Base-by-base conservation (phyloP, 345 rosid species). In the Eucalyptus erythrocorys region DNA sequence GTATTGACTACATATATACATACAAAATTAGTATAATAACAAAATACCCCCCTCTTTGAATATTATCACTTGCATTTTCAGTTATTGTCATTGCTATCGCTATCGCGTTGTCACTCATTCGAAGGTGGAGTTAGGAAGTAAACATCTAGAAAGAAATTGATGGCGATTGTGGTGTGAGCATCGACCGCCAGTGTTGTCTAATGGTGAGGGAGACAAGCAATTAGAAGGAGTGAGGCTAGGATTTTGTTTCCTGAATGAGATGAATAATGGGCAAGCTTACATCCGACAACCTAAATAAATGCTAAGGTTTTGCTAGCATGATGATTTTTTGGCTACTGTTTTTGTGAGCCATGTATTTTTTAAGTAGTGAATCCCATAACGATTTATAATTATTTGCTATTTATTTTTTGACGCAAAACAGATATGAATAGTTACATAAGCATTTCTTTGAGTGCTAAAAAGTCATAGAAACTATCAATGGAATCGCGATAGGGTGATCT, bases 31-130 rank as follows among this genome's bases (percentile, higher is more conserved):
- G 27, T 76, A 40, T 11, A 19, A 5, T 17, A 19, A 17, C 24
- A 71, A 17, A 17, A 16, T 3, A 17, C 17, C 11, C 5, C 42
- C 1, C 42, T 16, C 26, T 34, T 13, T 34, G 3, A 5, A 34
- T 13, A 17, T 21, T 68, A 8, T 5, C 3, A 4, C 13, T 68
- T 24, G 3, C 47, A 76, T 40, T 15, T 21, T 9, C 0, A 21
- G 3, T 76, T 40, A 11, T 76, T 13, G 7, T 40, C 47, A 26
- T 21, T 3, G 30, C 0, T 26, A 24, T 21, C 5, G 30, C 0
- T 26, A 24, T 76, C 84, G 16, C 4, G 5, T 40, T 5, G 2
- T 76, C 27, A 11, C 27, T 76, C 47, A 45, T 76, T 76, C 47
- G 2, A 76, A 10, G 15, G 27, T 37, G 26, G 82, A 37, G 27